phyloP scores from a whole-genome alignment of 805 yeast genomes.

The Jamesozyma piceae region DNA sequence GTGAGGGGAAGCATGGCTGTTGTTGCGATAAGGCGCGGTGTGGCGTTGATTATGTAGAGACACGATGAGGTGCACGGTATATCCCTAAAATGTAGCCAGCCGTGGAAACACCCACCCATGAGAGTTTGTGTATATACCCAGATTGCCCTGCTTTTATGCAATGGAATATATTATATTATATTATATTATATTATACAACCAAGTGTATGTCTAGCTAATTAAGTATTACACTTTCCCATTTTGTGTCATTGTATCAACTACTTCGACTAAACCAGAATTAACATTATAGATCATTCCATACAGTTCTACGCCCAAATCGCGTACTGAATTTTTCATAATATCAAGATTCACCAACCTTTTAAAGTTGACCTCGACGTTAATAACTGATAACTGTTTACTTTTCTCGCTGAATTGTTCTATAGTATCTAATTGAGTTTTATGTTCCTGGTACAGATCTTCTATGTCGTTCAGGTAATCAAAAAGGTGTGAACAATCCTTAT shows the following conservation, averaged over 20 bases:
- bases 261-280: slow-evolving; percentile 46
- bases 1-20: too few relatives aligned
- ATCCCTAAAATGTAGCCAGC: too few relatives aligned
- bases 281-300: slow-evolving; percentile 82
- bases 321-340: neutral
- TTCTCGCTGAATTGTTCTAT: neutral
- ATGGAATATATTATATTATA: too few relatives aligned
- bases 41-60: too few relatives aligned
- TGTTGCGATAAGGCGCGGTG: too few relatives aligned
- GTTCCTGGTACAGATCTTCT: slow-evolving; percentile 55
- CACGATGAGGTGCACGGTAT: too few relatives aligned
- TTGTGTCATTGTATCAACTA: neutral
- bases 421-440: neutral
- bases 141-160: too few relatives aligned
- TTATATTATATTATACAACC: too few relatives aligned
- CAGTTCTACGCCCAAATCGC: slow-evolving; percentile 35
- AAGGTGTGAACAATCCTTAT: slow-evolving; percentile 41
- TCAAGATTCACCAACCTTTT: slow-evolving; percentile 31
- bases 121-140: too few relatives aligned
- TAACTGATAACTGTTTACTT: neutral
- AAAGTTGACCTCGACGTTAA: neutral
- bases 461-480: slow-evolving; percentile 46
- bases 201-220: too few relatives aligned
- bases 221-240: too few relatives aligned
- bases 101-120: too few relatives aligned